Conservation (phyloP, 2,329 filamentous ascomycete genomes). For the Monilinia fructigena region DNA sequence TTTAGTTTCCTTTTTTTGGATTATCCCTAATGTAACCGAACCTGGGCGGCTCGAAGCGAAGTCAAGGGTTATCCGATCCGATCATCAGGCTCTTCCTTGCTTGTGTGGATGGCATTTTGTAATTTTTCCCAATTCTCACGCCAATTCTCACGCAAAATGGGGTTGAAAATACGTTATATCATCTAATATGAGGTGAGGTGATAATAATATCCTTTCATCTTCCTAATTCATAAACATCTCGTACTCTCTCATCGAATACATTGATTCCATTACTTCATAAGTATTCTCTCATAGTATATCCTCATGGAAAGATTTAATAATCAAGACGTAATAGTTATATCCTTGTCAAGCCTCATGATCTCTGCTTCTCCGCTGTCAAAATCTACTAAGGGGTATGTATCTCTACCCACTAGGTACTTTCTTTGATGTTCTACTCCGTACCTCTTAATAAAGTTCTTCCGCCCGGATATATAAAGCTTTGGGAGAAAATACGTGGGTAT, state of each 20-base stretch:
- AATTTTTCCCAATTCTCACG: no score
- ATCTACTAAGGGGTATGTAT: neutral
- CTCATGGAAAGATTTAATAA: neutral
- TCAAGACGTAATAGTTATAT: slow-evolving; percentile 22
- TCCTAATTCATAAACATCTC: neutral
- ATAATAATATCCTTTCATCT: neutral
- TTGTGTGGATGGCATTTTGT: no score
- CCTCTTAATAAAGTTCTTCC: neutral
- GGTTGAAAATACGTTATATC: slow-evolving; percentile 4
- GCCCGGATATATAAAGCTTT: neutral
- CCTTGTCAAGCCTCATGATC: slow-evolving; percentile 16
- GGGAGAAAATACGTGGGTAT: neutral
- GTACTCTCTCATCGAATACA: slow-evolving; percentile 15
- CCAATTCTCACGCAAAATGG: neutral
- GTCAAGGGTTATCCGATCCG: neutral
- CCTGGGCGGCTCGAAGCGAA: slow-evolving; percentile 1
- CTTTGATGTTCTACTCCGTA: no score
- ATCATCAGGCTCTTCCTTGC: no score
- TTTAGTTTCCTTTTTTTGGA: neutral
- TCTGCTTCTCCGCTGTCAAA: slow-evolving; percentile 18
- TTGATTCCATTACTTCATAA: slow-evolving; percentile 19
- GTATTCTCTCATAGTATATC: neutral
- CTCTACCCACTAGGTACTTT: neutral
- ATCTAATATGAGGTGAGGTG: no score
- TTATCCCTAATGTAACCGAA: slow-evolving; percentile 11